Percentiles rank a stretch among this genome's conserved stretches.
These are phyloP conservation scores for Botrytis deweyae DNA, from an alignment of 2,329 filamentous ascomycete species.

Conservation along the genomic window DNA sequence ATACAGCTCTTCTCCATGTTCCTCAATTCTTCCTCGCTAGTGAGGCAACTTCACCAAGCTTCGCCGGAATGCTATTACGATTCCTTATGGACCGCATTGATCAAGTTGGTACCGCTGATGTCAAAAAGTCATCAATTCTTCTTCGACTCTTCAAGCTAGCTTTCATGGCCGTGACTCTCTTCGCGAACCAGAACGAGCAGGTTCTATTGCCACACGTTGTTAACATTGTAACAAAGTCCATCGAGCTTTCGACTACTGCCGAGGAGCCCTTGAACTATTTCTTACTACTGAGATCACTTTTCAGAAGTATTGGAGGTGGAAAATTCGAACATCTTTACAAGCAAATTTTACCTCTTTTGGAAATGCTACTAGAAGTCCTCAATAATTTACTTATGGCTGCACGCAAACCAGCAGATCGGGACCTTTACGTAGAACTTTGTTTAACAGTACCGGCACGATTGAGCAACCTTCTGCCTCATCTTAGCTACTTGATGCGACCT, in stretches of 20 bases:
- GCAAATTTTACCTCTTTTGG: constrained; percentile 89
- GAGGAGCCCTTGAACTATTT: constrained; percentile 99
- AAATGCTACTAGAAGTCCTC: constrained; percentile 96
- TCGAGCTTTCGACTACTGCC: constrained; percentile 90
- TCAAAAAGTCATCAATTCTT: constrained; percentile 89
- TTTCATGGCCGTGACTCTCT: constrained; percentile 98
- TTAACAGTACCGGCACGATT: constrained; percentile 92
- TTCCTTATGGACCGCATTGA: constrained; percentile 97
- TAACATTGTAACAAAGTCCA: constrained; percentile 95
- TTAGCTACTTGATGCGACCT: constrained; percentile 95
- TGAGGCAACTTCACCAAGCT: constrained; percentile 94
- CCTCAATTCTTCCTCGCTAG: constrained; percentile 99
- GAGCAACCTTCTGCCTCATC: constrained; percentile 89
- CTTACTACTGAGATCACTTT: constrained; percentile 84
- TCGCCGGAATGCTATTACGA: constrained; percentile 95
- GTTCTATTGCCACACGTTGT: constrained; percentile 94
- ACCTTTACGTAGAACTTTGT: constrained; percentile 95
- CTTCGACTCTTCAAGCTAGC: constrained; percentile 94
- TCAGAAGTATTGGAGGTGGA: constrained; percentile 93
- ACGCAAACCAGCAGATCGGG: constrained; percentile 83
- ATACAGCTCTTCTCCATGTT: constrained; percentile 88
- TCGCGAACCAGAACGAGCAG: constrained; percentile 91
- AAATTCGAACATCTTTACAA: constrained; percentile 98
- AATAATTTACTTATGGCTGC: constrained; percentile 92
- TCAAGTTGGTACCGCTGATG: constrained; percentile 87